These are phyloP conservation scores for Fusarium neocosmosporiellum DNA, from an alignment of 2,329 filamentous ascomycete species.

Conservation along the genomic window DNA sequence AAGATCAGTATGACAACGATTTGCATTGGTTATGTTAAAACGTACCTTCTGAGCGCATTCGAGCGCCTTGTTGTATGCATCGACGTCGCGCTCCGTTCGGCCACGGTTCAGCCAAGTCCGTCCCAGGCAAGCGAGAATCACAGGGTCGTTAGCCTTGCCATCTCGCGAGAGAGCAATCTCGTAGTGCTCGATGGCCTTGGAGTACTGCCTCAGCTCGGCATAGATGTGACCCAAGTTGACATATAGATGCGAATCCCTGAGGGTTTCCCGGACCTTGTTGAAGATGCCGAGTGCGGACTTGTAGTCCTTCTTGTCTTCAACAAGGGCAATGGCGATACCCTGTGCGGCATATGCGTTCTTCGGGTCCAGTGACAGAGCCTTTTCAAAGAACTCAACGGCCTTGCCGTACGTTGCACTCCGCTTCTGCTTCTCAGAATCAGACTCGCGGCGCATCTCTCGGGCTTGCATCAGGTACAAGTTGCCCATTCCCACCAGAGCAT, in stretches of 20 bases:
- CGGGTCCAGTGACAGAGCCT: slow-evolving; percentile 92
- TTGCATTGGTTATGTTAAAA: background rate
- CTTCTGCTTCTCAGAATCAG: slow-evolving; percentile 91
- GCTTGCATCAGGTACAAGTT: slow-evolving; percentile 90
- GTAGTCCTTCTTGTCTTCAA: slow-evolving; percentile 94
- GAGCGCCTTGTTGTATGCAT: slow-evolving; percentile 67
- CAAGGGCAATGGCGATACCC: slow-evolving; percentile 91
- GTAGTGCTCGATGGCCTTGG: slow-evolving; percentile 94
- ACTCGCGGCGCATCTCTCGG: slow-evolving; percentile 92
- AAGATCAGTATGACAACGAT: slow-evolving; percentile 17
- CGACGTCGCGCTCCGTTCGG: slow-evolving; percentile 68
- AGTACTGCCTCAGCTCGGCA: slow-evolving; percentile 88
- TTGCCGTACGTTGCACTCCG: slow-evolving; percentile 87
- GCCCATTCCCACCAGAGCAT: slow-evolving; percentile 95
- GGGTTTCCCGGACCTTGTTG: slow-evolving; percentile 87
- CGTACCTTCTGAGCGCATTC: slow-evolving; percentile 73
- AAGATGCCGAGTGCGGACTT: slow-evolving; percentile 87
- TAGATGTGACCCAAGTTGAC: slow-evolving; percentile 96
- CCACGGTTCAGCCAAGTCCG: slow-evolving; percentile 88
- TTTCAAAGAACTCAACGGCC: slow-evolving; percentile 98
- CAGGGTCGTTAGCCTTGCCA: slow-evolving; percentile 76
- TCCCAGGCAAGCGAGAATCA: slow-evolving; percentile 86
- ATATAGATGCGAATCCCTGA: slow-evolving; percentile 88
- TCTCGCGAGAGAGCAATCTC: slow-evolving; percentile 86
- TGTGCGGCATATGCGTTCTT: slow-evolving; percentile 97